These are phyloP conservation scores for Starmerella apis DNA, from an alignment of 805 yeast species.

Conservation along the genomic window DNA sequence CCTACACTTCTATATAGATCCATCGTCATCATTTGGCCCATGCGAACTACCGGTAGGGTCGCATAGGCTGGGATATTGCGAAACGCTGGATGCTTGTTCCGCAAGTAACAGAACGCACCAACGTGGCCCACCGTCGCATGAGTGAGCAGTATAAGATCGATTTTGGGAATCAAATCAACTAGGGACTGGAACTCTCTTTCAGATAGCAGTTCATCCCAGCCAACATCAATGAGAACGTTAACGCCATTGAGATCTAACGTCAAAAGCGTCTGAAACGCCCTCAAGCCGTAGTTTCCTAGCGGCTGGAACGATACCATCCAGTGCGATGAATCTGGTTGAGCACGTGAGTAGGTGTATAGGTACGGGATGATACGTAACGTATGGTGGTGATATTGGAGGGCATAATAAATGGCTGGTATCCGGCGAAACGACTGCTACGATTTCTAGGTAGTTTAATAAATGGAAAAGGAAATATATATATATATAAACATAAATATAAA, in stretches of 20 bases:
- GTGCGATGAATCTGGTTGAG: neutral
- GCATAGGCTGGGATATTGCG: slow-evolving; percentile 67
- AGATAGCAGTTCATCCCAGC: slow-evolving; percentile 32
- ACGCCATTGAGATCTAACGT: slow-evolving; percentile 29
- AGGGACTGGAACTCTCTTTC: slow-evolving; percentile 19
- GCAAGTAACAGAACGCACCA: slow-evolving; percentile 66
- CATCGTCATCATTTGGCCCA: slow-evolving; percentile 77
- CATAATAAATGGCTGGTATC: too few species aligned
- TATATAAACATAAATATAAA: too few species aligned
- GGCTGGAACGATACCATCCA: slow-evolving; percentile 32
- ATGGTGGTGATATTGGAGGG: too few species aligned
- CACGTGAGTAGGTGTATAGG: slow-evolving; percentile 6
- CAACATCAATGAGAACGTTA: slow-evolving; percentile 33
- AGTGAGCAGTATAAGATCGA: slow-evolving; percentile 68
- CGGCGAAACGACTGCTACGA: too few species aligned
- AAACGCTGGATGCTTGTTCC: slow-evolving; percentile 46
- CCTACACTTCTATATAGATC: slow-evolving; percentile 70
- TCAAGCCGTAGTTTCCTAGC: slow-evolving; percentile 16
- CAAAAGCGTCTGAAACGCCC: slow-evolving; percentile 29
- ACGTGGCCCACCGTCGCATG: slow-evolving; percentile 72
- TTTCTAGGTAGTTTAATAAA: too few species aligned
- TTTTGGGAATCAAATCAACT: slow-evolving; percentile 37
- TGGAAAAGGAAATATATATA: too few species aligned
- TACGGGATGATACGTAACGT: too few species aligned
- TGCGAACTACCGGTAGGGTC: slow-evolving; percentile 77